Percentiles rank a stretch among this genome's conserved stretches.
Evolutionary conservation across 192 early-diverging fungal genomes (phyloP).

Genomic region (Coemansia sp.): DNA sequence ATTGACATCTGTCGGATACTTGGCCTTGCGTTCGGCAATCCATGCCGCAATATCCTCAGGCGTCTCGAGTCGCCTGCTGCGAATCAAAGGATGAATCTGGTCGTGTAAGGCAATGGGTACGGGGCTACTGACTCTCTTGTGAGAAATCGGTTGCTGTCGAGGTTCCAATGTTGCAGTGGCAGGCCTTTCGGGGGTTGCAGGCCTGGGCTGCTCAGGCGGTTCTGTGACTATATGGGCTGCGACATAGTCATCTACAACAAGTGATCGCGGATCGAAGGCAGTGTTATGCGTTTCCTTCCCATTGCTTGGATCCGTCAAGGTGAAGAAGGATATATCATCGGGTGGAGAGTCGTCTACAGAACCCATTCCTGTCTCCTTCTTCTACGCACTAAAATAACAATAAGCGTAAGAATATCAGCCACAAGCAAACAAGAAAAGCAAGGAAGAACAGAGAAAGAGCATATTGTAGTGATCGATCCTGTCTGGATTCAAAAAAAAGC

Average conservation of each 20-base stretch:
- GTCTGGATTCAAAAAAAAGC: too few species aligned
- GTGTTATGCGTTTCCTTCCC: not conserved
- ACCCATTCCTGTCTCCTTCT: not conserved
- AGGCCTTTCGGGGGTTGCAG: not conserved
- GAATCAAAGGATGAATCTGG: constrained; percentile 50
- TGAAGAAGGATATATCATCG: not conserved
- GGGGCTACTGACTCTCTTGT: not conserved
- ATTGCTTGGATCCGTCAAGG: not conserved
- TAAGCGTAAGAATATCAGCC: not conserved
- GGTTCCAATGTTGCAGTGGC: not conserved
- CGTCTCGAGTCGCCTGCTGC: constrained; percentile 53
- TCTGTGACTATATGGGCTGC: constrained; percentile 11
- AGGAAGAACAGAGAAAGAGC: too few species aligned
- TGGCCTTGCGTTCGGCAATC: constrained; percentile 78
- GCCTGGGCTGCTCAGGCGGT: not conserved
- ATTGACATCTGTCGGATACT: constrained; percentile 76
- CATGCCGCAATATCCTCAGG: constrained; percentile 78
- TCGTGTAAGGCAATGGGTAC: not conserved
- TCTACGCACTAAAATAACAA: not conserved
- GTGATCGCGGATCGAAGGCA: not conserved
- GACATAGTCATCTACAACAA: constrained; percentile 24
- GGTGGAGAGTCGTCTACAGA: not conserved
- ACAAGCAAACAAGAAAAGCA: too few species aligned
- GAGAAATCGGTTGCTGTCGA: not conserved
- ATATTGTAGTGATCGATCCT: too few species aligned